Percentiles rank a stretch among this genome's conserved stretches.
Conservation (phyloP, 345 rosid species). For the Populus euphratica region DNA sequence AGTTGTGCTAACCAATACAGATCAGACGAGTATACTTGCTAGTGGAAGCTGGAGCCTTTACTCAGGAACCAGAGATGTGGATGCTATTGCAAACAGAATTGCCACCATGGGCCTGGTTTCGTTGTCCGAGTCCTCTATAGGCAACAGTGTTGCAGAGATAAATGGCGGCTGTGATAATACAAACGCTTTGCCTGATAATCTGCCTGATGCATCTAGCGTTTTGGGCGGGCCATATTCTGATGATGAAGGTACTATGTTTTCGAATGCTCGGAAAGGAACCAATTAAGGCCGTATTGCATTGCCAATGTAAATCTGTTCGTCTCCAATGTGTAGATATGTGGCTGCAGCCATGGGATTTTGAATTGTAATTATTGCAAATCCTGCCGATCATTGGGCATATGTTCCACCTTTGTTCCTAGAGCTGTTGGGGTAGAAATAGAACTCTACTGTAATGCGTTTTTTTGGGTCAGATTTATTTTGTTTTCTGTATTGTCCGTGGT, state of each 20-base stretch:
- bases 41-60: slow-evolving; percentile 70
- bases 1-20: slow-evolving; percentile 30
- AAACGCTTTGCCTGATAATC: neutral
- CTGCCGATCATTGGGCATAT: neutral
- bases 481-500: neutral
- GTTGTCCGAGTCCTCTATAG: slow-evolving; percentile 27
- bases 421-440: neutral
- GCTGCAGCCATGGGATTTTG: slow-evolving; percentile 26
- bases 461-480: neutral
- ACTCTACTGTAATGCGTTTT: neutral
- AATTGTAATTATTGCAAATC: slow-evolving; percentile 36
- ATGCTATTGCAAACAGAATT: slow-evolving; percentile 34
- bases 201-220: slow-evolving; percentile 14
- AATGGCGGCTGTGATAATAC: slow-evolving; percentile 6
- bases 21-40: slow-evolving; percentile 38
- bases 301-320: slow-evolving; percentile 13
- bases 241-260: slow-evolving; percentile 2
- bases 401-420: neutral
- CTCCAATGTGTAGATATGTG: slow-evolving; percentile 19
- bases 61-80: slow-evolving; percentile 44
- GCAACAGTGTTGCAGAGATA: neutral
- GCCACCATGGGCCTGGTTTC: slow-evolving; percentile 45
- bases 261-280: slow-evolving; percentile 15
- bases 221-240: slow-evolving; percentile 20
- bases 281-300: neutral